These are phyloP conservation scores for Polygonum aviculare DNA, from an alignment of 148 eudicot species.

Conservation along the genomic window DNA sequence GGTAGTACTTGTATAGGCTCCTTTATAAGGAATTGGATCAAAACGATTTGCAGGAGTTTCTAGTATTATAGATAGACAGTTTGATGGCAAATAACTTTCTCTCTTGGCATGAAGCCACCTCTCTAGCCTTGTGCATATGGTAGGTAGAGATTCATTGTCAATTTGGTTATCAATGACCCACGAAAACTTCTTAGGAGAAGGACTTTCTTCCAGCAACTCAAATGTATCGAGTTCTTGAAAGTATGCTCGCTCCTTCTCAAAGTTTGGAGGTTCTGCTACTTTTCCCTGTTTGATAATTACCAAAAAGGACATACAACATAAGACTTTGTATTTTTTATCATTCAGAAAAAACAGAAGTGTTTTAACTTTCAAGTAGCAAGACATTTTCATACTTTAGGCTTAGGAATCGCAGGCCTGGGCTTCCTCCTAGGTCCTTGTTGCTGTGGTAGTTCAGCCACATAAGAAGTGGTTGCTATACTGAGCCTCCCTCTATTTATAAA, in stretches of 20 bases:
- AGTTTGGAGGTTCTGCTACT: conserved; percentile 40
- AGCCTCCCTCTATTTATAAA: conserved; percentile 65
- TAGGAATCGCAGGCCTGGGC: conserved; percentile 72
- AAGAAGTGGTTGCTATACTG: conserved; percentile 59
- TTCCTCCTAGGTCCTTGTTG: conserved; percentile 45
- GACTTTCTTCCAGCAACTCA: conserved; percentile 89
- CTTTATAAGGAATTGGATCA: conserved; percentile 27
- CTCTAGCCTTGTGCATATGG: conserved; percentile 55
- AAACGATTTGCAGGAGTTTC: conserved; percentile 46
- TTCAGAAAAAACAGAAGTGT: neutral
- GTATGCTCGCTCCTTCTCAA: conserved; percentile 76
- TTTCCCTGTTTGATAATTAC: conserved; percentile 36
- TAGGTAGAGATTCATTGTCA: conserved; percentile 32
- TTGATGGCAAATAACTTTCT: conserved; percentile 30
- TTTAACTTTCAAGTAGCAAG: neutral
- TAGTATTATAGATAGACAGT: conserved; percentile 61
- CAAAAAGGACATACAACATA: neutral
- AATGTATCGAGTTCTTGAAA: conserved; percentile 84
- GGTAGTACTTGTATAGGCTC: conserved; percentile 17
- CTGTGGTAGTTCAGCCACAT: conserved; percentile 32
- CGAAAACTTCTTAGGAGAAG: conserved; percentile 72
- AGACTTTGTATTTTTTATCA: neutral
- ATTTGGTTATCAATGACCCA: conserved; percentile 52
- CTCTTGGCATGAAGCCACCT: conserved; percentile 71
- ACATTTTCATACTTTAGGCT: conserved; percentile 31